These are phyloP conservation scores for Mallotus japonicus DNA, from an alignment of 441 rosid species.

Conservation along the genomic window DNA sequence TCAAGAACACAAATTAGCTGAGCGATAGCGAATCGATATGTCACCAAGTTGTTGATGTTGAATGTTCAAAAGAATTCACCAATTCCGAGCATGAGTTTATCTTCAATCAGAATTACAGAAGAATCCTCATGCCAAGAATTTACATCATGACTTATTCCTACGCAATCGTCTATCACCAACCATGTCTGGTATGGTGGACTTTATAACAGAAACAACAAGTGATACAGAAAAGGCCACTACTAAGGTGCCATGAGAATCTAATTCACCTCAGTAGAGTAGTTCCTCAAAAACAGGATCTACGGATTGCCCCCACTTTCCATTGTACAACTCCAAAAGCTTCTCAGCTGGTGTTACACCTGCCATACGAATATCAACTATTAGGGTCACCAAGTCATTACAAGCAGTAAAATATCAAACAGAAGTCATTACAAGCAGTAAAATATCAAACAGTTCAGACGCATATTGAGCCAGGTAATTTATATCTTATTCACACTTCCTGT, in stretches of 20 bases:
- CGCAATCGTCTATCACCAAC: neutral
- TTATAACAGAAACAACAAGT: conserved; percentile 15
- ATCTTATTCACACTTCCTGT: neutral
- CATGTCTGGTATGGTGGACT: conserved; percentile 4
- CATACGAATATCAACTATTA: conserved; percentile 17
- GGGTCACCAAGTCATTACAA: neutral
- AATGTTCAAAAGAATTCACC: neutral
- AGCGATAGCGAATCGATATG: neutral
- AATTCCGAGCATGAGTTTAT: neutral
- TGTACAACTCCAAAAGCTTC: conserved; percentile 80
- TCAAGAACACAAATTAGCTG: neutral
- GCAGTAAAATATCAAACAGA: neutral
- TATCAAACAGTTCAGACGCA: neutral
- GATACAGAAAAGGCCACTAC: neutral
- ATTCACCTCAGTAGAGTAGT: conserved; percentile 53
- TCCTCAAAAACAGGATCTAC: conserved; percentile 91
- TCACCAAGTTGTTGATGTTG: neutral
- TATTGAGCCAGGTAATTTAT: neutral
- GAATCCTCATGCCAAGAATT: conserved; percentile 24
- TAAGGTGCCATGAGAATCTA: conserved; percentile 7
- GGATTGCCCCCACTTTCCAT: conserved; percentile 84
- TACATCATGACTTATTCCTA: conserved; percentile 30
- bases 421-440: neutral
- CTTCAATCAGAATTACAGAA: conserved; percentile 5
- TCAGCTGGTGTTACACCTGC: conserved; percentile 95